These are phyloP conservation scores for Debaryomyces castellii DNA, from an alignment of 805 yeast species.

Conservation along the genomic window DNA sequence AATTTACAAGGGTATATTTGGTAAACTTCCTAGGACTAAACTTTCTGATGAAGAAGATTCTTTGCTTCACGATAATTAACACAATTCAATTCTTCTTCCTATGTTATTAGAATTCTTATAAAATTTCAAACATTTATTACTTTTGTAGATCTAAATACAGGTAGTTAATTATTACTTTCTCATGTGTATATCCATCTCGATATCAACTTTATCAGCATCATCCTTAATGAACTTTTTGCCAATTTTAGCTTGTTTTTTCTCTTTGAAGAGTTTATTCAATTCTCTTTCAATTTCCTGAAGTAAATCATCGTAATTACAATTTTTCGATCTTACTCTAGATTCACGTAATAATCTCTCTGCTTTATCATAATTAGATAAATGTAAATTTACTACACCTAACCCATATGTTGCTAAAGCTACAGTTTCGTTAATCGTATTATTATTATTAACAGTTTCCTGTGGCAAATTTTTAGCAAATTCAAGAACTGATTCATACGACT, in stretches of 20 bases:
- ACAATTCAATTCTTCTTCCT: neutral
- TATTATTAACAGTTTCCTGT: constrained; percentile 17
- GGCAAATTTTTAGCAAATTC: constrained; percentile 32
- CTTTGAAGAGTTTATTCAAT: constrained; percentile 49
- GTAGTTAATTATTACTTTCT: constrained; percentile 7
- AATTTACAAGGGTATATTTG: constrained; percentile 1
- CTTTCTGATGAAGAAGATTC: constrained; percentile 4
- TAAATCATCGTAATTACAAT: constrained; percentile 62
- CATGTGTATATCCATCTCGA: constrained; percentile 27
- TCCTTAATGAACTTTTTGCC: constrained; percentile 3
- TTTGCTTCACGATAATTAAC: neutral
- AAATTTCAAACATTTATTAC: neutral
- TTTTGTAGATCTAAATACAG: neutral
- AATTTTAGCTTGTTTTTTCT: constrained; percentile 18
- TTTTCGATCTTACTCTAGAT: constrained; percentile 68
- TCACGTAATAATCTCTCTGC: constrained; percentile 67
- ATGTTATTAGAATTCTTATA: neutral
- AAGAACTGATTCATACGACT: constrained; percentile 36
- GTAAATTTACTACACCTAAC: constrained; percentile 75
- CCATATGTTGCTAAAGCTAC: constrained; percentile 84
- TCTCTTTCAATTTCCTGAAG: constrained; percentile 67
- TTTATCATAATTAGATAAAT: constrained; percentile 50
- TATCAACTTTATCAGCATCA: constrained; percentile 9
- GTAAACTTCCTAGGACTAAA: neutral
- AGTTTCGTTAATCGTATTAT: constrained; percentile 50